Evolutionary conservation across 495 filamentous ascomycete genomes (phyloP).

Genomic region (Trichoderma gamsii): DNA sequence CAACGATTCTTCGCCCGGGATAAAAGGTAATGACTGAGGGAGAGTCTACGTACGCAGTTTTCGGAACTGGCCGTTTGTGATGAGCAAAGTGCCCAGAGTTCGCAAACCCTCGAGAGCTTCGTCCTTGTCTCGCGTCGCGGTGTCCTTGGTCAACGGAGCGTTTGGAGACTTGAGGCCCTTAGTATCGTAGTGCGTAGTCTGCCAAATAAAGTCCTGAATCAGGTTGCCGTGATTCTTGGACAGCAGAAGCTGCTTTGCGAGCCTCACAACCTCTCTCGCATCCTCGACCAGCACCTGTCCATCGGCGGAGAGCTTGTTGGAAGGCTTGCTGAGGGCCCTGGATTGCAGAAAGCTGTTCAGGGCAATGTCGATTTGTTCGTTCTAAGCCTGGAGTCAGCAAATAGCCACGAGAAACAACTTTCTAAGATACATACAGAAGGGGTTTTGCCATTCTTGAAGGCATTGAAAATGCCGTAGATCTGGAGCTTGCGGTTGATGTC

Average conservation of each 20-base stretch:
- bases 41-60: constrained; percentile 66
- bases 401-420: not conserved
- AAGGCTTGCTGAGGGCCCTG: constrained; percentile 61
- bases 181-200: constrained; percentile 68
- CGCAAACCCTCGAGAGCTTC: constrained; percentile 78
- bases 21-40: not conserved
- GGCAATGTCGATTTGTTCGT: constrained; percentile 93
- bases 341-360: constrained; percentile 75
- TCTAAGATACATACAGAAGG: constrained; percentile 63
- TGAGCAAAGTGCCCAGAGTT: constrained; percentile 79
- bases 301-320: constrained; percentile 72
- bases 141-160: constrained; percentile 65
- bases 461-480: constrained; percentile 84
- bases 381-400: constrained; percentile 44
- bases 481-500: constrained; percentile 93
- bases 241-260: constrained; percentile 82
- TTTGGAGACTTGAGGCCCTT: constrained; percentile 53
- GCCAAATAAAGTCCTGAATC: constrained; percentile 94
- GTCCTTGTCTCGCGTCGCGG: constrained; percentile 73
- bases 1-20: too few species aligned
- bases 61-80: constrained; percentile 94
- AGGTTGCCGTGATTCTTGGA: constrained; percentile 94
- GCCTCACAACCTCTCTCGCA: constrained; percentile 73
- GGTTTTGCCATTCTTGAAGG: constrained; percentile 83
- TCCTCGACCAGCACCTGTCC: constrained; percentile 72